Conservation (phyloP, 352 stramenopile genomes). For the Plasmopara halstedii region DNA sequence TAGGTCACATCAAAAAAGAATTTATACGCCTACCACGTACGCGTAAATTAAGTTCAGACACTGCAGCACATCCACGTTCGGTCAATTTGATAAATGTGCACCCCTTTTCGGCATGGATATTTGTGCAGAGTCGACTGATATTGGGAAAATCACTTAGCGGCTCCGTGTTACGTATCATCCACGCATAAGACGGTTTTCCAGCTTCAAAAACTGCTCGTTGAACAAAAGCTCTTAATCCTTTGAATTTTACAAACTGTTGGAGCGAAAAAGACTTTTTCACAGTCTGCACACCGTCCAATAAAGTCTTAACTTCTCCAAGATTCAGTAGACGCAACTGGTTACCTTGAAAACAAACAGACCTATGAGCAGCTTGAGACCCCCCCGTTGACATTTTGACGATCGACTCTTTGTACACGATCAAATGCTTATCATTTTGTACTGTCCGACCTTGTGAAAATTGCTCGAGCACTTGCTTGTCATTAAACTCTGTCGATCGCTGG, state of each 20-base stretch:
- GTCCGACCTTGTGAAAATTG: conserved; percentile 32
- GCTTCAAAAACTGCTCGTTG: conserved; percentile 58
- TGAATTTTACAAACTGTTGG: conserved; percentile 64
- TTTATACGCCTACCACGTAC: conserved; percentile 20
- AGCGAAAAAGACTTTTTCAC: conserved; percentile 64
- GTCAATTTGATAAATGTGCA: conserved; percentile 80
- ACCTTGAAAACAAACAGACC: conserved; percentile 32
- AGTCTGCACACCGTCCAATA: conserved; percentile 54
- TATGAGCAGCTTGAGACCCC: conserved; percentile 2
- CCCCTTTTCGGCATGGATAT: conserved; percentile 44
- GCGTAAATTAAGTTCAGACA: conserved; percentile 62
- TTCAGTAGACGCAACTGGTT: conserved; percentile 63
- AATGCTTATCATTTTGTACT: conserved; percentile 27
- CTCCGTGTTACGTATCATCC: conserved; percentile 75
- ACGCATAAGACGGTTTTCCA: conserved; percentile 50
- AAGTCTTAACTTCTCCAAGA: conserved; percentile 51
- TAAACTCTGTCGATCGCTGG: conserved; percentile 53
- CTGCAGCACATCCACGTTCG: conserved; percentile 50
- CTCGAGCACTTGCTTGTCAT: conserved; percentile 68
- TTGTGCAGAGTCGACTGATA: conserved; percentile 54
- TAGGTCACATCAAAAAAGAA: neutral
- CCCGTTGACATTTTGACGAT: conserved; percentile 18
- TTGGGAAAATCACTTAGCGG: conserved; percentile 20
- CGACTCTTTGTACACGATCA: conserved; percentile 72
- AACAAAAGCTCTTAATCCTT: conserved; percentile 65